phyloP scores from a whole-genome alignment of 495 filamentous ascomycete species.

The Aspergillus heteromorphus region DNA sequence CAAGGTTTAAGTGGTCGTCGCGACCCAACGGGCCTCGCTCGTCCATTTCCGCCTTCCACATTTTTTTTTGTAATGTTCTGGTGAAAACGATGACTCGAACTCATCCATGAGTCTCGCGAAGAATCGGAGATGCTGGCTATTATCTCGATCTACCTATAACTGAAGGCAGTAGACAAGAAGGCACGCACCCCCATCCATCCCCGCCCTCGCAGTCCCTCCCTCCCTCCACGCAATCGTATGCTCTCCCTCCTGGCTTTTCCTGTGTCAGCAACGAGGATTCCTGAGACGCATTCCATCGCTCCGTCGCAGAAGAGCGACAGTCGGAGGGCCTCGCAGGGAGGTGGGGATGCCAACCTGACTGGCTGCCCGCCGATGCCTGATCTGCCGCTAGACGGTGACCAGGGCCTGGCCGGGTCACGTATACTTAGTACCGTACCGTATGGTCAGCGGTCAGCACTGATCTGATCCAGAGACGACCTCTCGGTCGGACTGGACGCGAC shows the following conservation, averaged over 20 bases:
- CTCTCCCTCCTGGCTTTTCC: background rate
- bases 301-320: slow-evolving; percentile 7
- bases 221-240: background rate
- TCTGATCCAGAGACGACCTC: too few species aligned
- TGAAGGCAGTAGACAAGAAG: too few species aligned
- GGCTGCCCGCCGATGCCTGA: slow-evolving; percentile 16
- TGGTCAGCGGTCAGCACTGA: too few species aligned
- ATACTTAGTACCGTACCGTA: background rate
- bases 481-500: too few species aligned
- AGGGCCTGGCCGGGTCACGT: background rate
- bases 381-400: slow-evolving; percentile 20
- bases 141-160: too few species aligned
- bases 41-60: background rate
- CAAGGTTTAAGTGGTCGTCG: slow-evolving; percentile 12
- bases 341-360: slow-evolving; percentile 10
- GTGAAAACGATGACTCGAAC: background rate
- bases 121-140: slow-evolving; percentile 6
- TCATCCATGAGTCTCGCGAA: background rate
- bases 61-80: background rate
- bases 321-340: slow-evolving; percentile 2
- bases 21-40: slow-evolving; percentile 5
- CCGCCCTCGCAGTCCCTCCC: background rate
- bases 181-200: too few species aligned
- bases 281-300: too few species aligned
- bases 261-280: background rate